Conservation (phyloP, 768 basidiomycete genomes). For the Porpolomopsis calyptriformis region DNA sequence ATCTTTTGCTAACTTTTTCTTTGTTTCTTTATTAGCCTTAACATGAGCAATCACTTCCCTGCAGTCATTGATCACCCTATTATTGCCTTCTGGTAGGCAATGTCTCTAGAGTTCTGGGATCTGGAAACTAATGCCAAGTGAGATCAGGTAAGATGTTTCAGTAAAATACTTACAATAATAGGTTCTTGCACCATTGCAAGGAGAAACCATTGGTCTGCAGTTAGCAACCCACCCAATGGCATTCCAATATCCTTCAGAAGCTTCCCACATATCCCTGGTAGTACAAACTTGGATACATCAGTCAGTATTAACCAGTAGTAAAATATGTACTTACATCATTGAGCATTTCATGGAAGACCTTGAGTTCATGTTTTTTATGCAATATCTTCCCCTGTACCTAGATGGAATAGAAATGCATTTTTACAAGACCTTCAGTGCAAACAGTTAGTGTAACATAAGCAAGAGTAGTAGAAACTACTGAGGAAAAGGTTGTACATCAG, state of each 20-base stretch:
- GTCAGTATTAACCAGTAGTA: background rate
- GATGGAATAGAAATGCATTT: slow-evolving; percentile 14
- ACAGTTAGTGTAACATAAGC: background rate
- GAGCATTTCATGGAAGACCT: slow-evolving; percentile 5
- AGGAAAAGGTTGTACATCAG: slow-evolving; percentile 26
- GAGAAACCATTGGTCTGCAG: slow-evolving; percentile 15
- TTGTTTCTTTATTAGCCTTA: background rate
- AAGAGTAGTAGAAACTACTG: too few species aligned
- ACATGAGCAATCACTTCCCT: background rate
- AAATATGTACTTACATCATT: background rate
- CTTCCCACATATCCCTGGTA: slow-evolving; percentile 8
- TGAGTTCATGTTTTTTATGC: slow-evolving; percentile 7
- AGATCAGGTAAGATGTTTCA: too few species aligned
- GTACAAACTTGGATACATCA: slow-evolving; percentile 4
- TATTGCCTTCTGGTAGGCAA: background rate
- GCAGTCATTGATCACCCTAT: background rate
- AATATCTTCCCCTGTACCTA: slow-evolving; percentile 14
- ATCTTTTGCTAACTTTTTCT: background rate
- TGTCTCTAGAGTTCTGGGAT: background rate
- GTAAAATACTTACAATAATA: background rate
- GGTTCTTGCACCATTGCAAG: slow-evolving; percentile 1
- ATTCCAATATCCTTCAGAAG: slow-evolving; percentile 13
- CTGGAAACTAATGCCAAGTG: background rate
- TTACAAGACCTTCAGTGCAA: background rate
- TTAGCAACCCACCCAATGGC: slow-evolving; percentile 19